phyloP scores from a whole-genome alignment of 495 filamentous ascomycete species.

The Ascobolus immersus region DNA sequence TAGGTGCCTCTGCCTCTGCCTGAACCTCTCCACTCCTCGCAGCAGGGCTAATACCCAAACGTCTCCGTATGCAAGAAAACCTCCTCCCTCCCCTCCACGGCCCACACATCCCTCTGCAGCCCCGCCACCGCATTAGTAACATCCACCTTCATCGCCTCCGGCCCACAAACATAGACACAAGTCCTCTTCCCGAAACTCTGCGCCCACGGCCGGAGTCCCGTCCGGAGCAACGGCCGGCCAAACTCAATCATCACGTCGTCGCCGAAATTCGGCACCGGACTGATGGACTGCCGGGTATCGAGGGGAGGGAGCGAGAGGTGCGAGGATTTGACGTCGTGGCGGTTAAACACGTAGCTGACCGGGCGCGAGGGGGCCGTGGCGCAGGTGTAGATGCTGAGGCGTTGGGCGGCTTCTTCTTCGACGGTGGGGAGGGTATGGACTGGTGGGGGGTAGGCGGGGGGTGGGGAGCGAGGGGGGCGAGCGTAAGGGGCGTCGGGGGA shows the following conservation, averaged over 20 bases:
- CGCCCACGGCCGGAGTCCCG: slow-evolving; percentile 58
- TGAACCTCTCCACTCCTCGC: too few species aligned
- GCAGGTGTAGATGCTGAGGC: too few species aligned
- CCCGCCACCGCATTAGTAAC: slow-evolving; percentile 61
- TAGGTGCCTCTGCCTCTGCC: too few species aligned
- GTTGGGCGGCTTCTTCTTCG: slow-evolving; percentile 36
- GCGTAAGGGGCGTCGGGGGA: too few species aligned
- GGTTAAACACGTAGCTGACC: too few species aligned
- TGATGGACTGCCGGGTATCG: slow-evolving; percentile 10
- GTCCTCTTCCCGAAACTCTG: slow-evolving; percentile 56
- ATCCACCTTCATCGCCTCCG: slow-evolving; percentile 62
- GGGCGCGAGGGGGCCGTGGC: too few species aligned
- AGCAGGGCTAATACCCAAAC: slow-evolving; percentile 17
- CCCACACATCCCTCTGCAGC: slow-evolving; percentile 61
- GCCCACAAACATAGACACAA: slow-evolving; percentile 84
- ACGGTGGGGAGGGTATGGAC: slow-evolving; percentile 2
- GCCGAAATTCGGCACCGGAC: slow-evolving; percentile 11
- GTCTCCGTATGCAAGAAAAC: slow-evolving; percentile 84
- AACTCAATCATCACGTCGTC: slow-evolving; percentile 52
- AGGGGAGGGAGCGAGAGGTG: too few species aligned
- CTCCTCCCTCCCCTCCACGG: slow-evolving; percentile 53
- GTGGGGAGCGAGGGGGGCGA: slow-evolving; percentile 7
- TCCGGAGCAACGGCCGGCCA: slow-evolving; percentile 64
- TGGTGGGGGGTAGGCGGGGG: slow-evolving; percentile 5
- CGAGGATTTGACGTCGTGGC: too few species aligned